phyloP scores from a whole-genome alignment of 208 protist genomes.

The Trypanosoma conorhini region DNA sequence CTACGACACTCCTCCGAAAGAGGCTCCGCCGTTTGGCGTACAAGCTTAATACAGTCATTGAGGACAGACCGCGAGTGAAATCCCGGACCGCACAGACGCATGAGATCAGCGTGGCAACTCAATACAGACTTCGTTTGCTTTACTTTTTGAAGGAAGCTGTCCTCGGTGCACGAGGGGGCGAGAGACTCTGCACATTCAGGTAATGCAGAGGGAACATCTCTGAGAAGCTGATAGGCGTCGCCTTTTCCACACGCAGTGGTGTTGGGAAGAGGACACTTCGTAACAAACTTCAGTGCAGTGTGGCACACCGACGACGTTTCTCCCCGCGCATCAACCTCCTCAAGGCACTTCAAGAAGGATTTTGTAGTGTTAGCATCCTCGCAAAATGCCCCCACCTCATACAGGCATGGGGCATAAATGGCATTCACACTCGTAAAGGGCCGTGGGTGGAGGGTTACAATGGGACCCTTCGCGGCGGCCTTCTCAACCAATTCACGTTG shows the following conservation, averaged over 20 bases:
- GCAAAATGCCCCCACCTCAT: slow-evolving; percentile 21
- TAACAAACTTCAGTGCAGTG: slow-evolving; percentile 12
- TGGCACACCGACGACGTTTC: slow-evolving; percentile 7
- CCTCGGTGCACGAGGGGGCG: neutral
- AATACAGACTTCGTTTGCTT: neutral
- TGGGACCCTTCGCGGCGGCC: neutral
- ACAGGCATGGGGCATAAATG: slow-evolving; percentile 21
- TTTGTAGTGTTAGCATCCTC: neutral
- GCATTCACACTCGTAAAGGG: slow-evolving; percentile 11
- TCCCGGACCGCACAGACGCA: no score
- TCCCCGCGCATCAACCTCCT: neutral
- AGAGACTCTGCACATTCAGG: slow-evolving; percentile 9
- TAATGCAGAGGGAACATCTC: slow-evolving; percentile 1
- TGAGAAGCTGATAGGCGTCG: slow-evolving; percentile 13
- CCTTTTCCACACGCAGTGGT: slow-evolving; percentile 2
- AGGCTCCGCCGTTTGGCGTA: no score
- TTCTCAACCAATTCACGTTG: slow-evolving; percentile 1
- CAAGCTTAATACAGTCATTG: no score
- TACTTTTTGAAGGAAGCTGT: slow-evolving; percentile 1
- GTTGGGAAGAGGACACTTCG: slow-evolving; percentile 2
- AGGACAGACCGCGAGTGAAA: no score
- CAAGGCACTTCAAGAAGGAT: slow-evolving; percentile 11
- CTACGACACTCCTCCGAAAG: slow-evolving; percentile 11
- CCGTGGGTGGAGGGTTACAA: neutral
- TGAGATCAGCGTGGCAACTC: neutral